phyloP scores from a whole-genome alignment of 345 rosid genomes.

The Hypericum androsaemum region DNA sequence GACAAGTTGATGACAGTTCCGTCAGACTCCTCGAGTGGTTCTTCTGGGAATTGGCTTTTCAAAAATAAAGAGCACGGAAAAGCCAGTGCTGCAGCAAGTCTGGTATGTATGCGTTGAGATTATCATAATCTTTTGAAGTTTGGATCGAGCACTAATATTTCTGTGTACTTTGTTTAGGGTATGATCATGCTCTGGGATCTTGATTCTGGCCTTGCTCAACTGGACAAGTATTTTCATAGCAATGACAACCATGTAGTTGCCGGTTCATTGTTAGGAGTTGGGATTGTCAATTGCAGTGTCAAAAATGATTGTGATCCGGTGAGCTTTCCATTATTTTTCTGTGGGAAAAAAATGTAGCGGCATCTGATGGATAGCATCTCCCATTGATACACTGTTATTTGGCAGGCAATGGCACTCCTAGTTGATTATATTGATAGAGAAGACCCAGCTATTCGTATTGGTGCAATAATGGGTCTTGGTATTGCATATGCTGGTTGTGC shows the following conservation, averaged over 20 bases:
- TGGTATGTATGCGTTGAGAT: conserved; percentile 35
- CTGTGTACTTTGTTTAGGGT: conserved; percentile 39
- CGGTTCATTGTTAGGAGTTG: conserved; percentile 90
- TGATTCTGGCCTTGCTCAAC: conserved; percentile 77
- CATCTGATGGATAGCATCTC: background rate
- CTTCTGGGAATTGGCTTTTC: conserved; percentile 85
- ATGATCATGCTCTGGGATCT: conserved; percentile 93
- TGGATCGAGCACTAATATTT: conserved; percentile 9
- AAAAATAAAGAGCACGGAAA: conserved; percentile 95
- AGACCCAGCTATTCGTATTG: conserved; percentile 76
- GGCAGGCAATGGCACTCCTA: conserved; percentile 78
- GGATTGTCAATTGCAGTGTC: conserved; percentile 72
- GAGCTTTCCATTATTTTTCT: conserved; percentile 22
- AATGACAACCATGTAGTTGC: conserved; percentile 71
- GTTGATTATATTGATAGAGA: conserved; percentile 56
- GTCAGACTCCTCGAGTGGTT: conserved; percentile 54
- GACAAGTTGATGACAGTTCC: conserved; percentile 87
- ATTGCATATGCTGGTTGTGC: conserved; percentile 89
- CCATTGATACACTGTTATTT: conserved; percentile 19
- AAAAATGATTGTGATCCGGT: conserved; percentile 91
- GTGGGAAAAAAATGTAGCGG: too few relatives aligned
- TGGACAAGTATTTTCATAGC: conserved; percentile 83
- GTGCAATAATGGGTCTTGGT: conserved; percentile 94
- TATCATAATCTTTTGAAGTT: conserved; percentile 1
- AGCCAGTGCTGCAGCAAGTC: conserved; percentile 90